Evolutionary conservation across 148 eudicot species (phyloP).

Genomic region (Fagopyrum esculentum): DNA sequence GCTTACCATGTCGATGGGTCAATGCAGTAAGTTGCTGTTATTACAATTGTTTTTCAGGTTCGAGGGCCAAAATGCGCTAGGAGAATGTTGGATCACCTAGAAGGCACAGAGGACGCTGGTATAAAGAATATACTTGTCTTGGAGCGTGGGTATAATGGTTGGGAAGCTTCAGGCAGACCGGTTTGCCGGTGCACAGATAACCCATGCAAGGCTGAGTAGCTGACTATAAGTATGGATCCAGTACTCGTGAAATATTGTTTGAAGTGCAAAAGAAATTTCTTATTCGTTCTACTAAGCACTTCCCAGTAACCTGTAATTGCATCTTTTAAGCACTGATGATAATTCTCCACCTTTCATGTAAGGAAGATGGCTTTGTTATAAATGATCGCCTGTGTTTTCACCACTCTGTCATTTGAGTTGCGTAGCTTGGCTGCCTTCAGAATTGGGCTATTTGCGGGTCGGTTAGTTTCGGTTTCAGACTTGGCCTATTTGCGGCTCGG

Average conservation of each 20-base stretch:
- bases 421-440: neutral
- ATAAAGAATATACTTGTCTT: conserved; percentile 63
- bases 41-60: conserved; percentile 36
- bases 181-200: conserved; percentile 73
- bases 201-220: conserved; percentile 57
- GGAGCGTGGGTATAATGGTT: conserved; percentile 86
- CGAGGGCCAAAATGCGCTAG: conserved; percentile 94
- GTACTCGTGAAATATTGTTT: neutral
- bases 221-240: neutral
- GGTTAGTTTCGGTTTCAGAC: neutral
- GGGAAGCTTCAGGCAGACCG: conserved; percentile 94
- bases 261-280: neutral
- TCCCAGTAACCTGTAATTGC: neutral
- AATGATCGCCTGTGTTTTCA: neutral
- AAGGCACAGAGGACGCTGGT: conserved; percentile 43
- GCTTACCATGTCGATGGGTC: neutral
- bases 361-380: neutral
- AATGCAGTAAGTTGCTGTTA: neutral
- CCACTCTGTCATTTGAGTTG: neutral
- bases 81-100: conserved; percentile 67
- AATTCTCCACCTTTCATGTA: neutral
- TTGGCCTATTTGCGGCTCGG: neutral
- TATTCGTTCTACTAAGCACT: neutral
- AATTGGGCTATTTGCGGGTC: neutral
- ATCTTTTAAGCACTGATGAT: neutral